Conservation (phyloP, 768 basidiomycete species). For the Russula brevipes region DNA sequence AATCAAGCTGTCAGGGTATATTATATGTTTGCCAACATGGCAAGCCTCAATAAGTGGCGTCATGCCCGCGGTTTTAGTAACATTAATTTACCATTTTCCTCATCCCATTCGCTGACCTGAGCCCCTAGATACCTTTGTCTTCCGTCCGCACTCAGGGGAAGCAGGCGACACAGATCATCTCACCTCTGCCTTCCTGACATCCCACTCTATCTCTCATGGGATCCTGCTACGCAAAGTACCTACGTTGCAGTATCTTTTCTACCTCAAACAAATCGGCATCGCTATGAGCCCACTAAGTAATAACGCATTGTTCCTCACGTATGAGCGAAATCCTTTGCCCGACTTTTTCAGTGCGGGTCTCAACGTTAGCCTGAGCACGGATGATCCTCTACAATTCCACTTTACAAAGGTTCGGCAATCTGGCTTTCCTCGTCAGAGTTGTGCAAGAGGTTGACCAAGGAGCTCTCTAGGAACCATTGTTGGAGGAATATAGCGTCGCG, state of each 20-base stretch:
- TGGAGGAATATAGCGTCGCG: conserved; percentile 97
- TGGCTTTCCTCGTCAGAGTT: neutral
- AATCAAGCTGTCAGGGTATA: conserved; percentile 62
- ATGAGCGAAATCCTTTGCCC: conserved; percentile 94
- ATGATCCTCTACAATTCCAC: conserved; percentile 95
- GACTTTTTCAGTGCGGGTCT: conserved; percentile 96
- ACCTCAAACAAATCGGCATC: conserved; percentile 95
- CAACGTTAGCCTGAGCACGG: conserved; percentile 94
- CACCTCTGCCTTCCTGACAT: conserved; percentile 90
- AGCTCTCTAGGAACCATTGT: conserved; percentile 67
- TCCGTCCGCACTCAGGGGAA: conserved; percentile 96
- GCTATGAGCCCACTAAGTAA: conserved; percentile 99
- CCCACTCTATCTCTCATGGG: conserved; percentile 99
- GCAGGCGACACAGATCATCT: conserved; percentile 98
- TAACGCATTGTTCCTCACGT: conserved; percentile 93
- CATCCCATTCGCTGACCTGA: conserved; percentile 5
- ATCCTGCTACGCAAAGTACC: conserved; percentile 97
- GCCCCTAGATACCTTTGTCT: conserved; percentile 82
- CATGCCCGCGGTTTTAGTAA: conserved; percentile 83
- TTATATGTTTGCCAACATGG: conserved; percentile 97
- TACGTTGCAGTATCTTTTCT: conserved; percentile 94
- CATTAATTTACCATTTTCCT: conserved; percentile 30
- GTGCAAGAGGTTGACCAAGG: neutral
- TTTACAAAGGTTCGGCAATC: conserved; percentile 76
- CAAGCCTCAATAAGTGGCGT: conserved; percentile 92